phyloP scores from a whole-genome alignment of 352 stramenopile genomes.

The Phytophthora ramorum region DNA sequence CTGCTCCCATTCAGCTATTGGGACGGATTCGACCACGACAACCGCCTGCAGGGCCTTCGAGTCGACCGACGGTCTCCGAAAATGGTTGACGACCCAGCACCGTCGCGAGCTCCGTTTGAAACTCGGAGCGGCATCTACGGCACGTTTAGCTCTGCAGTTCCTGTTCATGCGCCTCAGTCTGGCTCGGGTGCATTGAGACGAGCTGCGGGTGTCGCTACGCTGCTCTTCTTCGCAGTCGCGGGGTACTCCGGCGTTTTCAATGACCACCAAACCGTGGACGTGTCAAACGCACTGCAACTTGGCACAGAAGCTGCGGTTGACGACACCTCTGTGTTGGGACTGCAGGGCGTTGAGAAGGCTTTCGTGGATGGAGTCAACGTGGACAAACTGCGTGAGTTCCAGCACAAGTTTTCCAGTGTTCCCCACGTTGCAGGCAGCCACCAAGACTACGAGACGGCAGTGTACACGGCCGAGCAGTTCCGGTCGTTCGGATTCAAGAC shows the following conservation, averaged over 20 bases:
- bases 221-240: conserved; percentile 24
- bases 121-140: conserved; percentile 6
- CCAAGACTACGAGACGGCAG: conserved; percentile 46
- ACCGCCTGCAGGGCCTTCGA: conserved; percentile 9
- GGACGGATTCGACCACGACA: conserved; percentile 8
- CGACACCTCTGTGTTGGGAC: too few relatives aligned
- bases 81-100: conserved; percentile 12
- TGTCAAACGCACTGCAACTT: conserved; percentile 3
- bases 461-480: conserved; percentile 59
- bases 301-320: background rate
- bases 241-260: conserved; percentile 9
- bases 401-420: conserved; percentile 48
- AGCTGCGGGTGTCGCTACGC: conserved; percentile 6
- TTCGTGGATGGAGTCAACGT: conserved; percentile 32
- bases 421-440: conserved; percentile 41
- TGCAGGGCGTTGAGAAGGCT: conserved; percentile 16
- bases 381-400: conserved; percentile 38
- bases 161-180: background rate
- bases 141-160: conserved; percentile 10
- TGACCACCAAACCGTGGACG: conserved; percentile 4
- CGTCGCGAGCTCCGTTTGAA: conserved; percentile 1
- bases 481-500: conserved; percentile 55
- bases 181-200: conserved; percentile 3
- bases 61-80: background rate
- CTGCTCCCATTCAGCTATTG: conserved; percentile 22